Evolutionary conservation across 768 basidiomycete species (phyloP), one percentile per base, ranked within the genome.

Genomic region (Pleurotus pulmonarius): DNA sequence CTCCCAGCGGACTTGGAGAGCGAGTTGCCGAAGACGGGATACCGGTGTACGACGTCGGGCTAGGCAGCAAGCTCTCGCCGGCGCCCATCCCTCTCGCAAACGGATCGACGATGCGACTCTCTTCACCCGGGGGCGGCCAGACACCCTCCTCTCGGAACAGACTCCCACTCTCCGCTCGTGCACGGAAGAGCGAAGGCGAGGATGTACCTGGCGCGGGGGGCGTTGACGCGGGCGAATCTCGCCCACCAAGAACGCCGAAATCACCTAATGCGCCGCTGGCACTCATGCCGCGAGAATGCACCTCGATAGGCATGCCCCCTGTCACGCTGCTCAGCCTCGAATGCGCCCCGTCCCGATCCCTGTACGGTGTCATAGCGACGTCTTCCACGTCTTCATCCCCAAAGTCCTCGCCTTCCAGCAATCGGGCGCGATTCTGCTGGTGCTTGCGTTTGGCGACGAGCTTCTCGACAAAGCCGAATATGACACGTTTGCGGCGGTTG

Each of bases 71-170:
- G 5, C 51, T 62, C 59, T 18, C 47, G 12, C 51, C 51, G 24
- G 51, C 51, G 20, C 51, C 51, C 39, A 53, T 63, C 4, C 38
- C 49, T 40, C 56, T 51, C 13, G 47, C 59, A 20, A 77, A 72
- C 0, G 77, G 78, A 58, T 79, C 78, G 5, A 76, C 71, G 38
- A 76, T 70, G 7, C 62, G 56, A 18, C 52, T 64, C 20, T 54
- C 62, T 22, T 68, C 69, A 1, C 57, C 68, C 1, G 79, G 80
- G 0, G 76, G 75, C 1, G 72, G 72, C 73, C 75, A 79, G 0
- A 78, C 72, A 12, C 61, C 65, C 38, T 79, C 76, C 49, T 81
- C 81, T 15, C 71, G 69, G 64, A 81, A 81, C 37, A 77, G 69
- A 0, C 79, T 80, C 1, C 77, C 78, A 2, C 73, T 65, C 38